A percentile compares a stretch with the other conserved stretches of the same genome.
Conservation (phyloP, 352 stramenopile genomes). For the Phytophthora pluvialis region DNA sequence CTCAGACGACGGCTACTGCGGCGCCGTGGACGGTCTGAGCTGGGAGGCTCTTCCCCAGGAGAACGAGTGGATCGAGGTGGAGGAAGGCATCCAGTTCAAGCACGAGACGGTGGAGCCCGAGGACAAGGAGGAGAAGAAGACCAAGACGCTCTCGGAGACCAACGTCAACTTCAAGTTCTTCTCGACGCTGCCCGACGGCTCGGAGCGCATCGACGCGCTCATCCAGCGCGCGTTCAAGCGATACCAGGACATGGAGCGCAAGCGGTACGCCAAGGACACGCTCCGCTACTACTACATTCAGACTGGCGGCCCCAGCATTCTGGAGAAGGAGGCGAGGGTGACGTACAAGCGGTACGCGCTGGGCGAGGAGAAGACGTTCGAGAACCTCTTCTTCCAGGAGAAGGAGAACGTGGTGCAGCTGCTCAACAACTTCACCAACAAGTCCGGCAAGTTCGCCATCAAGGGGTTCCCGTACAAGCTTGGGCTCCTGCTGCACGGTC, state of each 20-base stretch:
- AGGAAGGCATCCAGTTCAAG: constrained; percentile 34
- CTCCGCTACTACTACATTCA: constrained; percentile 58
- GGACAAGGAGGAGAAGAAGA: constrained; percentile 31
- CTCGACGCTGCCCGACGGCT: constrained; percentile 32
- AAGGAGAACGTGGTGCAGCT: constrained; percentile 75
- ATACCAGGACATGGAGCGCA: constrained; percentile 44
- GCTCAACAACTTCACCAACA: constrained; percentile 77
- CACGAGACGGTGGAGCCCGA: constrained; percentile 31
- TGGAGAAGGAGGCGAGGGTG: constrained; percentile 22
- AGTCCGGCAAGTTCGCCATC: constrained; percentile 86
- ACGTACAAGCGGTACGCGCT: constrained; percentile 81
- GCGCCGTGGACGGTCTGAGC: constrained; percentile 44
- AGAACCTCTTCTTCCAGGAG: constrained; percentile 89
- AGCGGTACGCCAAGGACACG: constrained; percentile 44
- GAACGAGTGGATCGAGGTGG: constrained; percentile 56
- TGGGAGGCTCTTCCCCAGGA: constrained; percentile 44
- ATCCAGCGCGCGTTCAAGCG: constrained; percentile 42
- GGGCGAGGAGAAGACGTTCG: constrained; percentile 88
- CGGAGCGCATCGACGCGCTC: constrained; percentile 49
- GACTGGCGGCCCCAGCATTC: constrained; percentile 15
- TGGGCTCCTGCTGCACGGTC: constrained; percentile 86
- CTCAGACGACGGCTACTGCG: constrained; percentile 22
- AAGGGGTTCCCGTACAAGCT: constrained; percentile 91
- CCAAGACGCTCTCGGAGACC: constrained; percentile 27
- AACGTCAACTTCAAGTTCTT: constrained; percentile 40